Percentiles rank a stretch among this genome's conserved stretches.
These are phyloP conservation scores for Stephanodiscus triporus DNA, from an alignment of 108 stramenopile species.

Conservation along the genomic window DNA sequence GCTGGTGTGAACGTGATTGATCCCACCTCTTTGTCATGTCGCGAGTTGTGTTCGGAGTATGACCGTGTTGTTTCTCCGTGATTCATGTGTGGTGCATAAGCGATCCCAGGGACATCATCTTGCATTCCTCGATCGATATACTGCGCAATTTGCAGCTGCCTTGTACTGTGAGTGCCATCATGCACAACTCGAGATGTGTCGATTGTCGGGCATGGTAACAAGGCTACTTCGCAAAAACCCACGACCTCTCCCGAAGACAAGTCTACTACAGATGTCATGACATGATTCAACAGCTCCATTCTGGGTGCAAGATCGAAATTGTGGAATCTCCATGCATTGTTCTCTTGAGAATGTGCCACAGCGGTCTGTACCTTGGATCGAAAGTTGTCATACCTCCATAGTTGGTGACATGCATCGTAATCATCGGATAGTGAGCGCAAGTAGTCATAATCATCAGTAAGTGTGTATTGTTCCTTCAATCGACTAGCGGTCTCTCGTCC, in stretches of 20 bases:
- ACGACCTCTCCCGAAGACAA: conserved; percentile 46
- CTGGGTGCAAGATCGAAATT: conserved; percentile 66
- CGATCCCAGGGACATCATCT: background rate
- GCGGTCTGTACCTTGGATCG: conserved; percentile 57
- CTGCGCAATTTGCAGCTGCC: no score
- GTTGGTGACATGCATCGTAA: conserved; percentile 14
- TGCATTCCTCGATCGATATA: background rate
- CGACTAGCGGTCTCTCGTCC: conserved; percentile 33
- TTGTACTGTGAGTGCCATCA: no score
- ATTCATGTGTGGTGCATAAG: background rate
- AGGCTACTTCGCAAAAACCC: conserved; percentile 81
- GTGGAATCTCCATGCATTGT: conserved; percentile 64
- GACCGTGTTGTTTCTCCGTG: background rate
- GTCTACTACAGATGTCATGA: conserved; percentile 73
- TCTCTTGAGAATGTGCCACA: conserved; percentile 46
- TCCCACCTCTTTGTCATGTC: background rate
- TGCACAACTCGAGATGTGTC: background rate
- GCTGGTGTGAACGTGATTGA: conserved; percentile 43
- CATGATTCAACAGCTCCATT: conserved; percentile 58
- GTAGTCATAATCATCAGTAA: conserved; percentile 19
- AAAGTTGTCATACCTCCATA: conserved; percentile 67
- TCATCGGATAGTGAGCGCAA: conserved; percentile 2
- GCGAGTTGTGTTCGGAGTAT: background rate
- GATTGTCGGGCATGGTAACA: conserved; percentile 43
- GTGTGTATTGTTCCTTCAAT: background rate